phyloP scores from a whole-genome alignment of 2,329 filamentous ascomycete species.

The Penicillium griseofulvum region DNA sequence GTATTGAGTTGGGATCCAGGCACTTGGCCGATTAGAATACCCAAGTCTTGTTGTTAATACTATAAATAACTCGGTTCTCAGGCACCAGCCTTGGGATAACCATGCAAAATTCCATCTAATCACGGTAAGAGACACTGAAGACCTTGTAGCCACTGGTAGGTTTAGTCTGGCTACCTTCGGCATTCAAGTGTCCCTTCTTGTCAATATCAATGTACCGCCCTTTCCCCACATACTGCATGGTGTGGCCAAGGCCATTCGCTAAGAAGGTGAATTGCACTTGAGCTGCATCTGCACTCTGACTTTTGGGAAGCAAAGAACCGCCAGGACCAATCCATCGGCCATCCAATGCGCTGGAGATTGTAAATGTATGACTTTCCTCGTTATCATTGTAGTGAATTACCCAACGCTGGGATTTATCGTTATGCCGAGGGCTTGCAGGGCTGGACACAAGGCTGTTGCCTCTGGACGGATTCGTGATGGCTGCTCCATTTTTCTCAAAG shows the following conservation, averaged over 20 bases:
- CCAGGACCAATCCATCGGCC: constrained; percentile 36
- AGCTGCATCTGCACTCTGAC: constrained; percentile 19
- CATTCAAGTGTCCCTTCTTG: constrained; percentile 9
- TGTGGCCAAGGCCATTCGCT: constrained; percentile 37
- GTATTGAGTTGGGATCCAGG: neutral
- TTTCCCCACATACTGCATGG: constrained; percentile 27
- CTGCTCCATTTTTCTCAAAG: constrained; percentile 49
- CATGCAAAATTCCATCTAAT: constrained; percentile 6
- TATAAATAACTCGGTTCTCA: neutral
- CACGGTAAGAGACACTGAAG: constrained; percentile 36
- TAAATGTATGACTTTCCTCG: constrained; percentile 37
- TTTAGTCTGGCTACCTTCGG: neutral
- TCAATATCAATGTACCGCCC: constrained; percentile 22
- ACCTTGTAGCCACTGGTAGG: constrained; percentile 24
- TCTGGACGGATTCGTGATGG: constrained; percentile 38
- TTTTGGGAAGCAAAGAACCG: constrained; percentile 21
- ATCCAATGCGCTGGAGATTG: constrained; percentile 44
- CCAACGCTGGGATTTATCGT: constrained; percentile 49
- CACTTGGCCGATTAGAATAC: neutral
- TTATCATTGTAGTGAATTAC: constrained; percentile 45
- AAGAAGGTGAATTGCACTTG: constrained; percentile 35
- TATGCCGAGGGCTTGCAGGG: constrained; percentile 37
- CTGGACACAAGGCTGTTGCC: constrained; percentile 17
- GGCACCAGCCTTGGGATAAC: neutral
- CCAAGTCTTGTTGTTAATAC: neutral